Conservation (phyloP, 1,284 basidiomycete species). For the Melampsora medusae region DNA sequence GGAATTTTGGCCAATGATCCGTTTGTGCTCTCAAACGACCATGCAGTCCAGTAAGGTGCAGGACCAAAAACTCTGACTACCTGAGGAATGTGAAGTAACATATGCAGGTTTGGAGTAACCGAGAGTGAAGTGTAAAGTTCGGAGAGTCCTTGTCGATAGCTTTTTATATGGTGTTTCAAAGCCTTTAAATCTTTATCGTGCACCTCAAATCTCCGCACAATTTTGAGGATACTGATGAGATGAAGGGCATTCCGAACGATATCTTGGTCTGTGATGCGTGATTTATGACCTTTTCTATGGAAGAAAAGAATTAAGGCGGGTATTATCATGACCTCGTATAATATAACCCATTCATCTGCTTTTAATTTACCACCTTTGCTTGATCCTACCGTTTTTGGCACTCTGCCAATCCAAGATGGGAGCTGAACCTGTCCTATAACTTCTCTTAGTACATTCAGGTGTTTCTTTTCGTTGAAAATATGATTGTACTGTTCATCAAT, state of each 20-base stretch:
- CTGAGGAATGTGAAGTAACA: no score
- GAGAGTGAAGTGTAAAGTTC: conserved; percentile 1
- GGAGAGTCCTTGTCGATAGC: conserved; percentile 4
- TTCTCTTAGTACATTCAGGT: no score
- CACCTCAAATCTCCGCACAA: background rate
- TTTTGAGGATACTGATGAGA: background rate
- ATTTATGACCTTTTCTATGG: background rate
- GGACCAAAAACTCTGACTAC: conserved; percentile 2
- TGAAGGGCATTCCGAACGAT: background rate
- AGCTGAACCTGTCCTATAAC: background rate
- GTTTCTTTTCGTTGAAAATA: no score
- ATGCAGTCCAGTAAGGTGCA: conserved; percentile 26
- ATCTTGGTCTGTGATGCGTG: background rate
- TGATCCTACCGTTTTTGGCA: conserved; percentile 7
- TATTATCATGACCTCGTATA: conserved; percentile 5
- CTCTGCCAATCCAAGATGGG: conserved; percentile 4
- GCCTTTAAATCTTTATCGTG: background rate
- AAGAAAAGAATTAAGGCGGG: conserved; percentile 6
- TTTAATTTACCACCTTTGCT: conserved; percentile 24
- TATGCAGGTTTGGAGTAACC: background rate
- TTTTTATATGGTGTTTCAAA: conserved; percentile 1
- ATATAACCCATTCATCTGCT: conserved; percentile 19
- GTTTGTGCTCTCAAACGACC: conserved; percentile 6
- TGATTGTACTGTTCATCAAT: background rate
- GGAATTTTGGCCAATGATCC: background rate